phyloP scores from a whole-genome alignment of 768 basidiomycete genomes.

The Termitomyces sp. region DNA sequence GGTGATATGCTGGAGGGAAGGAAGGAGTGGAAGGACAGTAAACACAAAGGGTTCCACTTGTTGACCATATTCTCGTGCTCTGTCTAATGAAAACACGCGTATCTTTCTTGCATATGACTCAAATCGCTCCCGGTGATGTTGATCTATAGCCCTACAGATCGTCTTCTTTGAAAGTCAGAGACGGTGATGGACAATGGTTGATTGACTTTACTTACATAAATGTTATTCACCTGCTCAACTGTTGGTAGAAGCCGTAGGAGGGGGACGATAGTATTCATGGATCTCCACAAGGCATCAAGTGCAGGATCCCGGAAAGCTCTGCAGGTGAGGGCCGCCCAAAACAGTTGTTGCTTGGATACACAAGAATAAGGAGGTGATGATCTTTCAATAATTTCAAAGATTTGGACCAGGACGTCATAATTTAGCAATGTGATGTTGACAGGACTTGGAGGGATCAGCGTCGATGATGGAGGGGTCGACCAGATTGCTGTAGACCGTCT shows the following conservation, averaged over 20 bases:
- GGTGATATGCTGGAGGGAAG: neutral
- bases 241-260: neutral
- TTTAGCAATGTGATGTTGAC: neutral
- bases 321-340: slow-evolving; percentile 10
- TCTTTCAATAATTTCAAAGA: neutral
- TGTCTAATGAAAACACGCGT: neutral
- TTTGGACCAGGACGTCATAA: neutral
- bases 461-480: neutral
- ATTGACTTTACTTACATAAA: neutral
- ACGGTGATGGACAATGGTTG: neutral
- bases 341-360: neutral
- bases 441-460: neutral
- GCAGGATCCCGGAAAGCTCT: slow-evolving; percentile 9
- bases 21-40: neutral
- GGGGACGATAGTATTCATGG: neutral
- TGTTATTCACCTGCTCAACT: neutral
- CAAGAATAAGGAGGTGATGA: neutral
- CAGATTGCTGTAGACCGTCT: neutral
- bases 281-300: slow-evolving; percentile 11
- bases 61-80: no score
- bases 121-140: neutral
- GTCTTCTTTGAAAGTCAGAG: neutral
- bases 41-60: neutral
- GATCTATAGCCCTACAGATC: neutral
- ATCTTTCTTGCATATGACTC: neutral